Conservation (phyloP, 2,329 filamentous ascomycete genomes). For the Colletotrichum siamense region DNA sequence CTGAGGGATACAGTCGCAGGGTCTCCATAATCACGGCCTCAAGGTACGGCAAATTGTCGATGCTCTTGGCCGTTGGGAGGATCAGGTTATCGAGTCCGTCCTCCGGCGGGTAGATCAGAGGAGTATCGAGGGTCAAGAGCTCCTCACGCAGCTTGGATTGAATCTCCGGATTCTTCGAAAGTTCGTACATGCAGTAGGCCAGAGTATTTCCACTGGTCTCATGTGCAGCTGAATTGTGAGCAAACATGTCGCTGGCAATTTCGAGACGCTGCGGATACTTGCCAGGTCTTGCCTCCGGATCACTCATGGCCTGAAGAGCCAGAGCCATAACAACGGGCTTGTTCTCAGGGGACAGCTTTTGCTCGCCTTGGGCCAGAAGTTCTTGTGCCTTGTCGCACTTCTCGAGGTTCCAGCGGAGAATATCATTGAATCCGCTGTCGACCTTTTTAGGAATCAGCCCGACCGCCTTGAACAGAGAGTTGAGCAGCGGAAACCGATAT, state of each 20-base stretch:
- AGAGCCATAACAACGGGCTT: background rate
- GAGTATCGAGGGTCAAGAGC: background rate
- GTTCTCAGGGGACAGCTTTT: background rate
- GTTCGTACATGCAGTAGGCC: background rate
- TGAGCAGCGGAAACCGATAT: background rate
- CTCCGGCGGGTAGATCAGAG: background rate
- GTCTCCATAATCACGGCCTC: background rate
- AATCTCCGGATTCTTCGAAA: background rate
- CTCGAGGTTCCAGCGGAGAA: background rate
- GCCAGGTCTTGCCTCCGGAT: background rate
- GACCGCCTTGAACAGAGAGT: background rate
- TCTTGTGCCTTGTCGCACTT: background rate
- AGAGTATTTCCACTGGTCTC: background rate
- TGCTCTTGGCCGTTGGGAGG: background rate
- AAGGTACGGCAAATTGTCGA: background rate
- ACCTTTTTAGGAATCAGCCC: background rate
- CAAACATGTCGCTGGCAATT: background rate
- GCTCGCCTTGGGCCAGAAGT: background rate
- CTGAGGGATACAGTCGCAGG: background rate
- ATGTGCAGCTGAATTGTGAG: background rate
- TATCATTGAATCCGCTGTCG: background rate
- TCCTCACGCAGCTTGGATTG: background rate
- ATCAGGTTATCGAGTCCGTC: fast-evolving
- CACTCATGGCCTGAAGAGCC: background rate
- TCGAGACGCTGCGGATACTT: background rate